Evolutionary conservation across 2,329 filamentous ascomycete species (phyloP), one percentile per base, ranked within the genome.

Genomic region (Saccharata proteae): DNA sequence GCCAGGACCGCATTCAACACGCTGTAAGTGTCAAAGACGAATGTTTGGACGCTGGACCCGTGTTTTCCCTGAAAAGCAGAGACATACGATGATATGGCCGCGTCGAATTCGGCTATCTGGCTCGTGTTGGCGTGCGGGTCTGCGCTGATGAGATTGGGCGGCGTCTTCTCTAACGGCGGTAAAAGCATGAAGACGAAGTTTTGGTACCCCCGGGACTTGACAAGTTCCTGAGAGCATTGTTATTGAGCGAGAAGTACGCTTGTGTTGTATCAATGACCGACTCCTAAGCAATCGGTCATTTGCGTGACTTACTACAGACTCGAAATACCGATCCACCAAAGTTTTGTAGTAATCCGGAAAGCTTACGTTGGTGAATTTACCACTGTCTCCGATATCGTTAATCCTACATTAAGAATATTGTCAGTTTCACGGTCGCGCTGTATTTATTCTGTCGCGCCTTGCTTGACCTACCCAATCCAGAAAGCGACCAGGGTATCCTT

Each of bases 301-400:
- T n/a, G n/a, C n/a, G n/a, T n/a, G 10, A 27, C 30, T 6, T 9
- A 32, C 31, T 8, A 33, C 31, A 23, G 31, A 33, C 10, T 48
- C 36, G 34, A 68, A 63, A 2, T 65, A 48, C 1, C 57, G 51
- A 3, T 30, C 30, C 20, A 63, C 55, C 4, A 69, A 45, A 8
- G 47, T 43, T 4, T 57, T 46, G 42, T 69, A 70, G 39, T 66
- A 59, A 1, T 42, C 47, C 3, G 54, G 51, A 38, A 68, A 69
- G 8, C 55, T 49, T 9, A 61, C 53, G 18, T 50, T 53, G 14
- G 25, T 28, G 28, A 58, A 60, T 23, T 59, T 56, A 10, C 49
- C 53, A 5, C 60, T 59, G 42, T 73, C 67, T 38, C 55, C 58
- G 38, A 73, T 67, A 35, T 73, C 69, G 43, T 73, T 73, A 36